Percentiles rank a stretch among this genome's conserved stretches.
phyloP scores from a whole-genome alignment of 306 rosid species.

The Rosa multiflora region DNA sequence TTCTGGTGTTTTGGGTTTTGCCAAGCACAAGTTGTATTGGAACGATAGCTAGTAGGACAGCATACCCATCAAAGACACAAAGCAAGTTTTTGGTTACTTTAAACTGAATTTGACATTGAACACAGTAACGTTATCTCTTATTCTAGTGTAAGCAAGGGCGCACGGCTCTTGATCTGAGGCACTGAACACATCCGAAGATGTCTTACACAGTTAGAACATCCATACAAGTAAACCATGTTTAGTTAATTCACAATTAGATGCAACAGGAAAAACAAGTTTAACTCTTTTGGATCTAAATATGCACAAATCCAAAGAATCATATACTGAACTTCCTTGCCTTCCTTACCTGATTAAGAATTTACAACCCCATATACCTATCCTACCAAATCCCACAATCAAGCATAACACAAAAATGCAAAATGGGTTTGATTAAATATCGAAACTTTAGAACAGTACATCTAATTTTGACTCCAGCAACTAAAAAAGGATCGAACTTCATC shows the following conservation, averaged over 20 bases:
- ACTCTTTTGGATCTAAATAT: conserved; percentile 1
- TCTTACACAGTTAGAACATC: background rate
- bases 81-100: background rate
- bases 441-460: background rate
- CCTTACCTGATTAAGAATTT: background rate
- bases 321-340: background rate
- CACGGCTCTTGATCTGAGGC: background rate
- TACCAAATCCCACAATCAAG: conserved; percentile 1
- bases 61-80: too few species aligned
- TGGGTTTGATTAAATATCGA: background rate
- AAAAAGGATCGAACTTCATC: background rate
- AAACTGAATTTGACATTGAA: background rate
- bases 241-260: background rate
- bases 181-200: background rate
- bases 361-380: background rate
- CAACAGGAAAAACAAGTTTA: background rate
- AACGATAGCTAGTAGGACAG: background rate
- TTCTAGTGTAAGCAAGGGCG: too few species aligned
- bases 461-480: background rate
- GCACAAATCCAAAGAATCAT: background rate
- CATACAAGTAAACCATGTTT: background rate
- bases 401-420: background rate
- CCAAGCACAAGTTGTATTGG: background rate
- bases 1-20: background rate
- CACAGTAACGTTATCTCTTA: background rate